Evolutionary conservation across 2,329 filamentous ascomycete genomes (phyloP), one percentile per base, ranked within the genome.

Genomic region (Lecanicillium sp.): DNA sequence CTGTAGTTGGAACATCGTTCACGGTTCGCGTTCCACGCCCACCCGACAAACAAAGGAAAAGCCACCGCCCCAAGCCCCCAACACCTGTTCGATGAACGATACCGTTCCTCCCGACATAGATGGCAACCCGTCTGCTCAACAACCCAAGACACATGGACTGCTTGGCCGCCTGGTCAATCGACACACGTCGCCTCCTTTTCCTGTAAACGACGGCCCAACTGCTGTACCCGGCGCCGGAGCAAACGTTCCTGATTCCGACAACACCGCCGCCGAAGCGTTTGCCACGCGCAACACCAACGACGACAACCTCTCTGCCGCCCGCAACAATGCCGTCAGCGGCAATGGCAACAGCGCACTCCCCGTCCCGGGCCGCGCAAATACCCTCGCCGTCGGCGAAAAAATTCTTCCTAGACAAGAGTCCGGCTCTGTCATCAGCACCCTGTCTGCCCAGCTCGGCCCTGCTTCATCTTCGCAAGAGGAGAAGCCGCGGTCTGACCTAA

Each of bases 61-160:
- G n/a, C n/a, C n/a, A n/a, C n/a, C n/a, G n/a, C n/a, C n/a, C n/a
- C n/a, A n/a, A n/a, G n/a, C n/a, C n/a, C n/a, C 32, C 37, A 49
- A 49, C 44, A 52, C 58, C 65, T 62, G 53, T 67, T 78, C 74
- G 74, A 79, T 79, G 75, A 79, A 75, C 72, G 64, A 76, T 71
- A 60, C 70, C 62, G 65, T 71, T 48, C 59, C 65, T 55, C 65
- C 69, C 59, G 64, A 67, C 59, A 66, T 65, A 74, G 67, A 74
- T 69, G 67, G 65, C 66, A 66, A 68, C 65, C 66, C 66, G 66
- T 72, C 70, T 62, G 69, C 66, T 72, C 65, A 68, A 63, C 58
- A 58, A 59, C 60, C 66, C 61, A 63, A 66, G 64, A 65, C 72
- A 66, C 64, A 76, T 75, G 72, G 71, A 69, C 62, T 58, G 62